These are phyloP conservation scores for Plasmodium chabaudi DNA, from an alignment of 169 alveolate species.

Conservation along the genomic window DNA sequence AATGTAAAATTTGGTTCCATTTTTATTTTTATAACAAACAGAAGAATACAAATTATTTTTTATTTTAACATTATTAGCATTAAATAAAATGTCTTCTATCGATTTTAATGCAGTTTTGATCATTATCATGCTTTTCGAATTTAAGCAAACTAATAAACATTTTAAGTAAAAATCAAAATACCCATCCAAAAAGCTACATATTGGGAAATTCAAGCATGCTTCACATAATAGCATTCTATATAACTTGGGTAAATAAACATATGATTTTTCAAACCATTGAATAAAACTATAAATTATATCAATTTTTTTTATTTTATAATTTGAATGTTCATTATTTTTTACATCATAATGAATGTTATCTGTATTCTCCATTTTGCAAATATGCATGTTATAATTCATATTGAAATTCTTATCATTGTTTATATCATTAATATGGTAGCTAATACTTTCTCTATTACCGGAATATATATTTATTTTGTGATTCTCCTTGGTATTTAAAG, in stretches of 20 bases:
- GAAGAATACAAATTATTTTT: slow-evolving; percentile 30
- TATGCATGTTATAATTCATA: too few relatives aligned
- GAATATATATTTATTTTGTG: neutral
- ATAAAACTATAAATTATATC: slow-evolving; percentile 22
- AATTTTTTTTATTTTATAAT: slow-evolving; percentile 1
- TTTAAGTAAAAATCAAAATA: slow-evolving; percentile 52
- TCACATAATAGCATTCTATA: slow-evolving; percentile 51
- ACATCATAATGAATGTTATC: neutral
- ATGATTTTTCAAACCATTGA: slow-evolving; percentile 43
- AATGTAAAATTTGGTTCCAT: slow-evolving; percentile 27
- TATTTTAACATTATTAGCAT: slow-evolving; percentile 7
- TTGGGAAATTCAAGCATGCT: slow-evolving; percentile 37
- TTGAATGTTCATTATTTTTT: neutral
- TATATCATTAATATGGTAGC: neutral
- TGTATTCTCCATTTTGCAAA: neutral
- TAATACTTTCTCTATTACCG: neutral
- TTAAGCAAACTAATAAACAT: slow-evolving; percentile 58
- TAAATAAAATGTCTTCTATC: slow-evolving; percentile 28
- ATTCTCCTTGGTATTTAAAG: too few relatives aligned
- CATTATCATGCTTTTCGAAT: slow-evolving; percentile 27
- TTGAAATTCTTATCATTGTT: neutral
- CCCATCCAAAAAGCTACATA: slow-evolving; percentile 25
- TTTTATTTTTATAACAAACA: slow-evolving; percentile 28
- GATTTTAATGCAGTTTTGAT: slow-evolving; percentile 42
- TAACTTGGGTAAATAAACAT: slow-evolving; percentile 32